Evolutionary conservation across 1,284 basidiomycete genomes (phyloP), one percentile per base, ranked within the genome.

Genomic region (Fistulinella cinereoalba): DNA sequence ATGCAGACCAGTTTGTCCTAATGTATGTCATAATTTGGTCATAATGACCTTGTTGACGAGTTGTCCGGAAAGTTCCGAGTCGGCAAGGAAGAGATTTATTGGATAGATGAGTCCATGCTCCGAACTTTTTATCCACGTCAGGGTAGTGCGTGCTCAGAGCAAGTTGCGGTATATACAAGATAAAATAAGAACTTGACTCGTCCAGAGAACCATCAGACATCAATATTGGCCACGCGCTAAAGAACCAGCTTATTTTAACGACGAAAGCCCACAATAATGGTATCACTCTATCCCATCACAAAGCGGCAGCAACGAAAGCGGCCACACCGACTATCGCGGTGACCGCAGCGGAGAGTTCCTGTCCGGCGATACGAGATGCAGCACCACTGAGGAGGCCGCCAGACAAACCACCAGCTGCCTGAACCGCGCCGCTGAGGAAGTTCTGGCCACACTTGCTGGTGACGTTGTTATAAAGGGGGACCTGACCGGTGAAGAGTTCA

Each of bases 401-500:
- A 1, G 71, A 71, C 39, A 84, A 62, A 29, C 80, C 78, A 56
- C 83, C 86, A 29, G 84, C 87, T 44, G 85, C 84, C 60, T 80
- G 71, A 31, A 85, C 79, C 18, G 76, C 77, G 33, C 79, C 76
- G 48, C 64, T 75, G 49, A 89, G 69, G 78, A 89, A 88, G 62
- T 59, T 72, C 6, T 65, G 22, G n/a, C 81, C 80, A 60, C 86
- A 89, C n/a, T 67, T 77, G 49, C 46, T 54, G 41, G 71, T 65
- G 56, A 92, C 73, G 44, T 72, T 79, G 27, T 60, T 60, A 77
- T 88, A 93, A 32, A 97, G 76, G 3, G 58, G 62, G 16, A 68
- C 48, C 69, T 95, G 91, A 47, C 78, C 79, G 32, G 71, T 64
- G 46, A 97, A 74, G 51, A 95, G 72, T 27, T 73, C 65, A 59